Evolutionary conservation across 305 asterid species (phyloP).

Genomic region (Euphrasia arctica): DNA sequence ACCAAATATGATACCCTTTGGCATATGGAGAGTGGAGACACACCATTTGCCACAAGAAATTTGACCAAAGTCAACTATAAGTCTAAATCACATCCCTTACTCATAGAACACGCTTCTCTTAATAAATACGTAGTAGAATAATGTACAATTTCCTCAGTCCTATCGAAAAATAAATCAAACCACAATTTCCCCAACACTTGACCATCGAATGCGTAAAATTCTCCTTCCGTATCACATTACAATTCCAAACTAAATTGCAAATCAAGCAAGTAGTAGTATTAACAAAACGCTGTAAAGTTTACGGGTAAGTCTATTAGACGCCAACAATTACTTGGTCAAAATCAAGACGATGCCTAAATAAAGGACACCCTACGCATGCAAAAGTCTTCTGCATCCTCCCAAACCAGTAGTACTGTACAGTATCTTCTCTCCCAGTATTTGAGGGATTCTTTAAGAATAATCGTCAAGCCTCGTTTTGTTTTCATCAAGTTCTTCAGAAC

Average conservation of each 20-base stretch:
- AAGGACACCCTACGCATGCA: conserved; percentile 34
- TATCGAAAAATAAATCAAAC: too few relatives aligned
- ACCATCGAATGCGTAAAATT: too few relatives aligned
- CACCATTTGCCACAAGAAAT: too few relatives aligned
- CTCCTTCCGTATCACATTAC: conserved; percentile 21
- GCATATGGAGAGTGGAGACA: too few relatives aligned
- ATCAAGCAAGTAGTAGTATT: conserved; percentile 3
- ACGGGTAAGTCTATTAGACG: conserved; percentile 27
- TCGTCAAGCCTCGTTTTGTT: conserved; percentile 21
- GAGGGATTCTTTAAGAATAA: conserved; percentile 26
- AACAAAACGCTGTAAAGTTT: conserved; percentile 23
- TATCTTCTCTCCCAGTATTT: conserved; percentile 51
- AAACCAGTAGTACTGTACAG: conserved; percentile 69
- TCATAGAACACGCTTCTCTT: too few relatives aligned
- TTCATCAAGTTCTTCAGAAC: conserved; percentile 16
- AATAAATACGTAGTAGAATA: too few relatives aligned
- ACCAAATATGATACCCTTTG: too few relatives aligned
- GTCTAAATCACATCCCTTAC: too few relatives aligned
- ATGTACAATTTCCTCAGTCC: too few relatives aligned
- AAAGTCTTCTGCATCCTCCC: conserved; percentile 38
- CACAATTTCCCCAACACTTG: too few relatives aligned
- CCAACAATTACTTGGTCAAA: conserved; percentile 30
- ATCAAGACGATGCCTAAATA: conserved; percentile 45
- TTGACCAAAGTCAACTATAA: too few relatives aligned
- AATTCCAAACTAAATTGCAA: conserved; percentile 28